Percentiles rank a stretch among this genome's conserved stretches.
phyloP scores from a whole-genome alignment of 352 stramenopile species.

The Phytophthora lateralis region DNA sequence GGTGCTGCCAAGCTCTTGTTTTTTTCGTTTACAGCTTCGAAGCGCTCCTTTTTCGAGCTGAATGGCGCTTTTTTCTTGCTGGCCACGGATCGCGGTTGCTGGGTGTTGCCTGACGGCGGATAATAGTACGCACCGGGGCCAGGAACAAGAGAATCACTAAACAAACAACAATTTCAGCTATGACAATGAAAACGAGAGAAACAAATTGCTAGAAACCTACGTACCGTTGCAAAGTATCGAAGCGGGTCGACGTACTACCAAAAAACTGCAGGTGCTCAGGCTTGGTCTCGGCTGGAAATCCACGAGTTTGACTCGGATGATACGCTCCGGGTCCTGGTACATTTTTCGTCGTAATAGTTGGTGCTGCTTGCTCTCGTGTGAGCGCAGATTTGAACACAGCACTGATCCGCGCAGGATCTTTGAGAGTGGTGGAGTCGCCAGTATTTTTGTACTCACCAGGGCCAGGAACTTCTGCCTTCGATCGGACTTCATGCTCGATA shows the following conservation, averaged over 20 bases:
- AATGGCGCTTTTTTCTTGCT: constrained; percentile 62
- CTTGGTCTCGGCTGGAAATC: constrained; percentile 50
- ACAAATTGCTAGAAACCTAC: neutral
- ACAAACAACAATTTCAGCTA: constrained; percentile 9
- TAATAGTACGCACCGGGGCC: constrained; percentile 69
- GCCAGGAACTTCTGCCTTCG: constrained; percentile 56
- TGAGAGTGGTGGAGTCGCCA: constrained; percentile 28
- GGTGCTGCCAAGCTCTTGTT: constrained; percentile 58
- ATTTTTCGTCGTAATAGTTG: constrained; percentile 36
- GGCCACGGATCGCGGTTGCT: constrained; percentile 29
- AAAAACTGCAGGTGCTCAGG: constrained; percentile 85
- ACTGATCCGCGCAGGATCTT: constrained; percentile 55
- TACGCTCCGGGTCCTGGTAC: constrained; percentile 75
- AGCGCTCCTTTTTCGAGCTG: constrained; percentile 73
- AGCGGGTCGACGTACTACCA: constrained; percentile 73
- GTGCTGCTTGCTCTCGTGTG: constrained; percentile 51
- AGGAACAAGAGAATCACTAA: constrained; percentile 43
- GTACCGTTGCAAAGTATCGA: constrained; percentile 50
- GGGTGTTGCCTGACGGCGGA: constrained; percentile 39
- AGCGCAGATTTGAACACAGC: constrained; percentile 77
- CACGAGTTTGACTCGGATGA: constrained; percentile 45
- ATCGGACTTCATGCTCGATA: constrained; percentile 66
- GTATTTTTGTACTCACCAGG: constrained; percentile 65
- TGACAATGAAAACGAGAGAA: neutral
- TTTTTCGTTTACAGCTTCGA: constrained; percentile 49